Conservation (phyloP, 345 rosid species). For the Turnera subulata region DNA sequence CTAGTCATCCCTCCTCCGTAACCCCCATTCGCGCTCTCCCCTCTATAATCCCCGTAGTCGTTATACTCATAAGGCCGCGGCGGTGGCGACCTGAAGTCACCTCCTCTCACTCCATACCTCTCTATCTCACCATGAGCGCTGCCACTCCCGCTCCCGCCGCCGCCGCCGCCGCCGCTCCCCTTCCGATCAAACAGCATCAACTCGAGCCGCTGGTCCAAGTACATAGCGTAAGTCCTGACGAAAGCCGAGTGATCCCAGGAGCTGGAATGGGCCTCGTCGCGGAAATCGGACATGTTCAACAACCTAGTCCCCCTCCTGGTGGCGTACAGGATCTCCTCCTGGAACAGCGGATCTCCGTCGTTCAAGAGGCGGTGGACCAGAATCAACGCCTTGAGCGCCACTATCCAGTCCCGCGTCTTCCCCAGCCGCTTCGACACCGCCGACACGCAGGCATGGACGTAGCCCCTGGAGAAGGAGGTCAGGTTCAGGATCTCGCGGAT, state of each 20-base stretch:
- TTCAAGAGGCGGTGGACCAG: conserved; percentile 65
- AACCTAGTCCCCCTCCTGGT: conserved; percentile 71
- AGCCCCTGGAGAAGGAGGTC: conserved; percentile 57
- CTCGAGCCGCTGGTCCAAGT: conserved; percentile 73
- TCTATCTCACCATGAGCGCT: conserved; percentile 29
- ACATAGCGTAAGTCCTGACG: conserved; percentile 69
- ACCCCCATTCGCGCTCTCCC: conserved; percentile 35
- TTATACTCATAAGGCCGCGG: conserved; percentile 45
- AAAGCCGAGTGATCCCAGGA: conserved; percentile 92
- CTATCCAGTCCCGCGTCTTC: conserved; percentile 91
- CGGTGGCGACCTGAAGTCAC: conserved; percentile 64
- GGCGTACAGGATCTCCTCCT: conserved; percentile 67
- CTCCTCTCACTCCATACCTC: conserved; percentile 36
- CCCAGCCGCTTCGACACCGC: conserved; percentile 63
- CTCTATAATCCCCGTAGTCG: conserved; percentile 51
- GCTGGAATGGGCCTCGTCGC: conserved; percentile 87
- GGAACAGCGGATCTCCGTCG: conserved; percentile 64
- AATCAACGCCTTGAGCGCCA: conserved; percentile 70
- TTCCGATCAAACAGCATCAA: conserved; percentile 59
- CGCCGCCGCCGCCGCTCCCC: conserved; percentile 22
- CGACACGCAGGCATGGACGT: conserved; percentile 65
- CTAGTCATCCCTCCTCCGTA: conserved; percentile 31
- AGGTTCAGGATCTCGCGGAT: conserved; percentile 57
- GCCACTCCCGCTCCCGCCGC: conserved; percentile 23
- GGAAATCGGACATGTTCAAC: conserved; percentile 75